Base-by-base conservation (phyloP, 2,329 filamentous ascomycete genomes). In the Colletotrichum shisoi region DNA sequence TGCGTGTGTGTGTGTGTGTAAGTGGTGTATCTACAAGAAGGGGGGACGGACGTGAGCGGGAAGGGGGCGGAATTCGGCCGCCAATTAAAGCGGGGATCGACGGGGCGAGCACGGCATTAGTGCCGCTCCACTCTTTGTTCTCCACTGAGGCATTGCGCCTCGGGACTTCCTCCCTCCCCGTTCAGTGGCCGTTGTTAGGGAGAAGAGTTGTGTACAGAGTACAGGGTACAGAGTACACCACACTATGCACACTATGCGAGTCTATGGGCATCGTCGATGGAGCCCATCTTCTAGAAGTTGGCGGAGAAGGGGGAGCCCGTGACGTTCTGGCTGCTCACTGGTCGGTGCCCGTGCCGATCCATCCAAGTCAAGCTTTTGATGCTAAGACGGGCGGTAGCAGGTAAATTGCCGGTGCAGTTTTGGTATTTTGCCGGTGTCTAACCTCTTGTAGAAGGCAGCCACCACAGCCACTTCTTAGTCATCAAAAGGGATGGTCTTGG, bases 361-460 rank as follows among this genome's bases (percentile, higher is more conserved):
- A 67, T 59, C 60, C 7, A 53, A 31, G 54, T 67, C 64, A 64
- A 64, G 64, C 64, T 67, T 67, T 67, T 49, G 61, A 64, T 64
- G 61, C 54, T 45, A 56, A n/a, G 61, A 64, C 61, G 61, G 64
- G 53, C 61, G n/a, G n/a, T n/a, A n/a, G n/a, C n/a, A n/a, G n/a
- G n/a, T n/a, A n/a, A n/a, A n/a, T n/a, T n/a, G n/a, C n/a, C n/a
- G n/a, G n/a, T n/a, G n/a, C n/a, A n/a, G n/a, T n/a, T n/a, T n/a
- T n/a, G n/a, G n/a, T n/a, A n/a, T n/a, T n/a, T n/a, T n/a, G n/a
- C n/a, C n/a, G n/a, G n/a, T n/a, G n/a, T n/a, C n/a, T n/a, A n/a
- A n/a, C n/a, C n/a, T n/a, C n/a, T n/a, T n/a, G n/a, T n/a, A n/a
- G n/a, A n/a, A n/a, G n/a, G n/a, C n/a, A n/a, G n/a, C n/a, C n/a